Conservation (phyloP, 345 rosid species). For the Populus pruinosa region DNA sequence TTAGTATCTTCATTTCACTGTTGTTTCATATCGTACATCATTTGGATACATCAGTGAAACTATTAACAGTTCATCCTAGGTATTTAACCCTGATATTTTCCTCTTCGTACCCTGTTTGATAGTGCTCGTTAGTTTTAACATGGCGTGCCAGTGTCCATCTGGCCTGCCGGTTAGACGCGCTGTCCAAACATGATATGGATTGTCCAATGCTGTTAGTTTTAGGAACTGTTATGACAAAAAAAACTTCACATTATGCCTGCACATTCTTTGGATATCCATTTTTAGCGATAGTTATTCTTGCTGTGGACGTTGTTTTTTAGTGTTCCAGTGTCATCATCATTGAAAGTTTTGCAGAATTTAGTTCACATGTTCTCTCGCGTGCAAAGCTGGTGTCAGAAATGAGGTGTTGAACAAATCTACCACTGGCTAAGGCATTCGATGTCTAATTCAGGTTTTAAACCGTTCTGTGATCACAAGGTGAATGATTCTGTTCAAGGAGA, state of each 20-base stretch:
- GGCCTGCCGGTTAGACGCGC: neutral
- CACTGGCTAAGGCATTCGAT: neutral
- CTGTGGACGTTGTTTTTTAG: neutral
- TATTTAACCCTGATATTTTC: neutral
- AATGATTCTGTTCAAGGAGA: neutral
- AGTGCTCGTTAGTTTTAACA: neutral
- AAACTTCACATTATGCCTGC: neutral
- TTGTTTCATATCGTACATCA: neutral
- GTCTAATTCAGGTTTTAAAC: neutral
- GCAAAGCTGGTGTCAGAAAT: neutral
- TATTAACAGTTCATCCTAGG: neutral
- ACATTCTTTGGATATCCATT: neutral
- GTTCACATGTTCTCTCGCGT: neutral
- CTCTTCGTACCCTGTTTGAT: neutral
- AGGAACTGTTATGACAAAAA: too few relatives aligned
- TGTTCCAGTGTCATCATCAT: neutral
- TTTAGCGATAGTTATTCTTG: neutral
- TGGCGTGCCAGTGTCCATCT: neutral
- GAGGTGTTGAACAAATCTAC: neutral
- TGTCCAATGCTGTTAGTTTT: neutral
- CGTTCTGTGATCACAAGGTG: neutral
- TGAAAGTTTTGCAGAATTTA: neutral
- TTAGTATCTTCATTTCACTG: neutral
- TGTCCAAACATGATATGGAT: neutral
- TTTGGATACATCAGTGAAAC: neutral